Evolutionary conservation across 1,139 yeast species (phyloP).

Genomic region (Scheffersomyces stambukii): DNA sequence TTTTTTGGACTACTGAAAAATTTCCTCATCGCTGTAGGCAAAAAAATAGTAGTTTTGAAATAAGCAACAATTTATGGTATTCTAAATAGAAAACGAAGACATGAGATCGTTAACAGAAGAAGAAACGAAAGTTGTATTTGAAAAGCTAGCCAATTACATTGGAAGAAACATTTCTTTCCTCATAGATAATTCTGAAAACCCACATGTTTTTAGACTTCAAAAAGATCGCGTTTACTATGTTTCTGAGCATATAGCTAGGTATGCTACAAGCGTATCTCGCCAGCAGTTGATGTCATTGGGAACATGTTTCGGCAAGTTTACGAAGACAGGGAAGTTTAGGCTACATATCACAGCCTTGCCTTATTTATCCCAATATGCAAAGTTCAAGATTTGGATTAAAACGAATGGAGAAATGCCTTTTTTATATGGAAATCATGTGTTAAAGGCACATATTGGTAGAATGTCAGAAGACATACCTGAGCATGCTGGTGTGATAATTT

Average conservation of each 20-base stretch:
- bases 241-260: slow-evolving; percentile 73
- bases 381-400: slow-evolving; percentile 94
- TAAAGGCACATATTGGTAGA: slow-evolving; percentile 94
- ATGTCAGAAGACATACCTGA: slow-evolving; percentile 98
- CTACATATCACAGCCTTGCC: slow-evolving; percentile 90
- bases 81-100: slow-evolving; percentile 94
- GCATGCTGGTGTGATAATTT: slow-evolving; percentile 92
- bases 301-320: slow-evolving; percentile 90
- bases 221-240: slow-evolving; percentile 96
- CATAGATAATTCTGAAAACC: slow-evolving; percentile 84
- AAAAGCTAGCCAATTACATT: slow-evolving; percentile 90
- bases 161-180: slow-evolving; percentile 90
- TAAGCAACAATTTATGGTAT: slow-evolving; percentile 71
- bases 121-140: slow-evolving; percentile 94
- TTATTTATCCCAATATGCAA: slow-evolving; percentile 80
- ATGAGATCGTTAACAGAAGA: slow-evolving; percentile 98
- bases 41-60: slow-evolving; percentile 4
- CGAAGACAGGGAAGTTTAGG: slow-evolving; percentile 95
- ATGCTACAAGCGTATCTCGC: slow-evolving; percentile 88
- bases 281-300: slow-evolving; percentile 90
- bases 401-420: slow-evolving; percentile 98
- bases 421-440: slow-evolving; percentile 90
- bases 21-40: slow-evolving; percentile 9
- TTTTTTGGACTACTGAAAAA: slow-evolving; percentile 3
- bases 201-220: slow-evolving; percentile 92